Evolutionary conservation across 2,329 filamentous ascomycete genomes (phyloP), one percentile per base, ranked within the genome.

Genomic region (Neurospora sp.): DNA sequence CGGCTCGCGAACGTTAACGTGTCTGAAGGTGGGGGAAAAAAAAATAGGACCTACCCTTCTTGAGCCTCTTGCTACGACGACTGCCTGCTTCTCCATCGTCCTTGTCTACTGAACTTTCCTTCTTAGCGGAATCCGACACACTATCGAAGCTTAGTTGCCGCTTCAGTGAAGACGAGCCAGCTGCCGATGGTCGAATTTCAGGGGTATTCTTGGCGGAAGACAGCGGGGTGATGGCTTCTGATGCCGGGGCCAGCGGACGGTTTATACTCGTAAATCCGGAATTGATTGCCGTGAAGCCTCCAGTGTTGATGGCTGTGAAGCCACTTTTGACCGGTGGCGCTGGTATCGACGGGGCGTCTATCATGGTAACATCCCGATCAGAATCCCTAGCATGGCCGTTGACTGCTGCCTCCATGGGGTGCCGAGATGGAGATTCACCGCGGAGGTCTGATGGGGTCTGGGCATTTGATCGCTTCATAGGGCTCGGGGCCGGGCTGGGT

Each of bases 61-160:
- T 97, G 12, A 97, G 84, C 62, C 96, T 89, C 82, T 99, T 99
- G 80, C 94, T 97, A 70, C 95, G 89, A 72, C 96, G 88, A 73
- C 91, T 92, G 72, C 87, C 87, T 74, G 83, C 83, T 67, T 93
- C 91, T 1, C 80, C 80, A 68, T 93, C 90, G 10, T 87, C 87
- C 40, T 82, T 84, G 62, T 85, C 83, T 11, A 77, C 77, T 4
- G 81, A 81, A 10, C 77, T 78, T 23, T 88, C 86, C 71, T 84
- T 85, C 72, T 80, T 84, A 1, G 80, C 75, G 0, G 80, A 81
- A 72, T 86, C 85, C 6, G 52, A 62, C 52, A 83, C 76, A 70
- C 83, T 86, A 40, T 87, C 86, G 69, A 80, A 85, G 75, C 90
- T 92, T 68, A 92, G 83, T 70, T 93, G 91, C 70, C 95, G 88